Evolutionary conservation across 2,329 filamentous ascomycete genomes (phyloP), one percentile per base, ranked within the genome.

Genomic region (Venturia effusa): DNA sequence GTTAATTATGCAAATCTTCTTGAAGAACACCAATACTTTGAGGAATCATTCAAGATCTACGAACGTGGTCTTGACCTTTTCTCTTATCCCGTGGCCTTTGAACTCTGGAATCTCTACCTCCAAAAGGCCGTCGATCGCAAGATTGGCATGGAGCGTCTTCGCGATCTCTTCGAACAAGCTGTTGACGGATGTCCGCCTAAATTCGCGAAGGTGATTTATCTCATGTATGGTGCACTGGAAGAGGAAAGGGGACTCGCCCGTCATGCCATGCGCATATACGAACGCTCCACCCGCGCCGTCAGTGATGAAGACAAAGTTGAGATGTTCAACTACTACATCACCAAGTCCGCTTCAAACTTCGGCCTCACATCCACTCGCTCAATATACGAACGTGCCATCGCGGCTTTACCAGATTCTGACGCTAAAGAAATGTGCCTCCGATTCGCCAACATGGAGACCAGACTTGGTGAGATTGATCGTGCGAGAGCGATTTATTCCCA

Each of bases 261-360:
- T 61, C 93, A 97, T 73, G 95, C 95, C 1, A 99, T 99, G 94
- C 89, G 94, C 66, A 99, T 99, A 69, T 99, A 99, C 76, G 95
- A 99, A 78, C 88, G 94, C 65, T 94, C 94, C 8, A 99, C 94
- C 5, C 86, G 94, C 39, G 92, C 93, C 15, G 95, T 99, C 3
- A 88, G 90, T 17, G 94, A 99, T 71, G 93, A 97, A 71, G 93
- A 99, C 74, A 84, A 92, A 62, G 88, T 92, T 66, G 92, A 96
- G 71, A 97, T 99, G 92, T 99, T 97, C 80, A 94, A 96, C 75
- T 96, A 97, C 74, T 99, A 99, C 79, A 97, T 99, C 73, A 97
- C 93, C 65, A 97, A 99, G 75, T 97, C 92, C 0, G 94, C 94
- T 1, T 96, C 92, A 24, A 99, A 99, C 76, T 99, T 99, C 71